Conservation (phyloP, 1,139 yeast species). For the Kodamaea derodonti region DNA sequence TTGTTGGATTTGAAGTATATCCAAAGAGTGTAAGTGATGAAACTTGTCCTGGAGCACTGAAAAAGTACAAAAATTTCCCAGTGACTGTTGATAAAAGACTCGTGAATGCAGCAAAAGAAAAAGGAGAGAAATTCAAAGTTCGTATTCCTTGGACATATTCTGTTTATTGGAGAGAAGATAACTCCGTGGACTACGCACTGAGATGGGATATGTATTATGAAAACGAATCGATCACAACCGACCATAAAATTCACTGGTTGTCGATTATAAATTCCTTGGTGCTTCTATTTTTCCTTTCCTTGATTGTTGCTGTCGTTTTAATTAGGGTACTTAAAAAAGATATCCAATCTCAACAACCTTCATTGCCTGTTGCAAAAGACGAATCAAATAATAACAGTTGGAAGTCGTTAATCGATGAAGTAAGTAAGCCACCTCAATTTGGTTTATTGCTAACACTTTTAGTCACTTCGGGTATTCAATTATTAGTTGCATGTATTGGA, state of each 20-base stretch:
- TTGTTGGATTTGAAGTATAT: constrained; percentile 89
- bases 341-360: constrained; percentile 15
- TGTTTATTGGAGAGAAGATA: constrained; percentile 86
- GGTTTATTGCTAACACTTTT: constrained; percentile 50
- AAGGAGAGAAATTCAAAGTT: constrained; percentile 19
- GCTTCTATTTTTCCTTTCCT: constrained; percentile 53
- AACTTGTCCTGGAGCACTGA: constrained; percentile 68
- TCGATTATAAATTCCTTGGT: constrained; percentile 65
- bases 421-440: constrained; percentile 47
- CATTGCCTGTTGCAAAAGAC: constrained; percentile 11
- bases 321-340: constrained; percentile 47
- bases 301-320: constrained; percentile 61
- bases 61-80: constrained; percentile 52
- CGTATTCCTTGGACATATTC: constrained; percentile 77
- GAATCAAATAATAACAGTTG: constrained; percentile 26
- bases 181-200: constrained; percentile 58
- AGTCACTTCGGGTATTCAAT: constrained; percentile 74
- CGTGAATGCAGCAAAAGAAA: constrained; percentile 15
- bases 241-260: constrained; percentile 62
- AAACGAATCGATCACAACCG: constrained; percentile 44
- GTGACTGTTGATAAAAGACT: constrained; percentile 22
- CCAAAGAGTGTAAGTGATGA: constrained; percentile 74
- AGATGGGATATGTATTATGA: constrained; percentile 76
- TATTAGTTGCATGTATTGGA: constrained; percentile 59
- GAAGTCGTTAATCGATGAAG: constrained; percentile 54